Evolutionary conservation across 116 monocot genomes (phyloP).

Genomic region (Papilionanthe hybrid): DNA sequence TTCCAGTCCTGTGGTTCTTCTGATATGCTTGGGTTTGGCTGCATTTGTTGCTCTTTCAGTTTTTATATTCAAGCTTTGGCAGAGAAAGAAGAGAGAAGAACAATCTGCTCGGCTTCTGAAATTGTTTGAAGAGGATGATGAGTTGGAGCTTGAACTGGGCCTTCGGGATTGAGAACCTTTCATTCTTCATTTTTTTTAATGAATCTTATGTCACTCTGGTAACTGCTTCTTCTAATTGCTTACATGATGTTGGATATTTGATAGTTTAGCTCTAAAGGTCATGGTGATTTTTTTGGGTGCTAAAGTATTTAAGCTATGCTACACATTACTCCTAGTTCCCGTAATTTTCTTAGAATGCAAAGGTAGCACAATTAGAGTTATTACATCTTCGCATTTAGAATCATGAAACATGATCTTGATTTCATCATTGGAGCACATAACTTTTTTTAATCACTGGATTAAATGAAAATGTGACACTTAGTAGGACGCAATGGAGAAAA

Average conservation of each 20-base stretch:
- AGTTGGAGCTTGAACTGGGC: slow-evolving; percentile 75
- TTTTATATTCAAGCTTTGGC: slow-evolving; percentile 61
- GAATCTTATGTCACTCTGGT: neutral
- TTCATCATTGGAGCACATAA: too few relatives aligned
- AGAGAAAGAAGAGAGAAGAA: slow-evolving; percentile 75
- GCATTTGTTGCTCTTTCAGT: slow-evolving; percentile 29
- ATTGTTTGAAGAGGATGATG: slow-evolving; percentile 85
- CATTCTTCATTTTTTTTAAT: neutral
- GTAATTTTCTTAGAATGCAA: neutral
- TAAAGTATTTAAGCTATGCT: neutral
- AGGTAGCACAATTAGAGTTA: neutral
- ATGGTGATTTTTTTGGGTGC: neutral
- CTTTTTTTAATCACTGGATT: too few relatives aligned
- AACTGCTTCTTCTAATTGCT: neutral
- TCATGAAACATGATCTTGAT: neutral
- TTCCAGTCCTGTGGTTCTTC: slow-evolving; percentile 29
- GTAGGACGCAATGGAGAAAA: too few relatives aligned
- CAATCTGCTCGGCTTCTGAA: slow-evolving; percentile 68
- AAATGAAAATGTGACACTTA: too few relatives aligned
- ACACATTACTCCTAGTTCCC: neutral
- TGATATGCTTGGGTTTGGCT: slow-evolving; percentile 32
- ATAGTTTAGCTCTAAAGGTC: neutral
- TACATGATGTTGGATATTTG: neutral
- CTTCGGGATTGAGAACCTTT: slow-evolving; percentile 50
- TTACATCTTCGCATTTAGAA: neutral